These are phyloP conservation scores for Boechera divaricarpa DNA, from an alignment of 345 rosid species.

Conservation along the genomic window DNA sequence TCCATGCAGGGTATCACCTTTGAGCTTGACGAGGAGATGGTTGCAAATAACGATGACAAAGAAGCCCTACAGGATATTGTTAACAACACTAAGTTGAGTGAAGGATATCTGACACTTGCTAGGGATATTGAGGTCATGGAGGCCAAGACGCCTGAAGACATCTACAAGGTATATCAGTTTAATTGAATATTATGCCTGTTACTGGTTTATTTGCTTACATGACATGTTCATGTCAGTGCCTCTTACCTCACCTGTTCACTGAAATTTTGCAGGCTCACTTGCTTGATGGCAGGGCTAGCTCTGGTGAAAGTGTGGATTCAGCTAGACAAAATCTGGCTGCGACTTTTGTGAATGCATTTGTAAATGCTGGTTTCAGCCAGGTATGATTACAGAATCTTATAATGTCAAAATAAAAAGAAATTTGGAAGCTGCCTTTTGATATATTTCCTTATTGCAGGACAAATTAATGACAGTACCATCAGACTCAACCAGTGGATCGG, in stretches of 20 bases:
- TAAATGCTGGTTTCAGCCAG: slow-evolving; percentile 99
- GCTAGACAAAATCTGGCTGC: slow-evolving; percentile 98
- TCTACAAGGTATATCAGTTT: slow-evolving; percentile 73
- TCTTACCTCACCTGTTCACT: slow-evolving; percentile 29
- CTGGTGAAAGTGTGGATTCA: slow-evolving; percentile 82
- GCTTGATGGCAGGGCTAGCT: slow-evolving; percentile 88
- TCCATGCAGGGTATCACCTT: slow-evolving; percentile 67
- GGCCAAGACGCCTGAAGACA: slow-evolving; percentile 93
- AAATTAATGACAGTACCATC: slow-evolving; percentile 86
- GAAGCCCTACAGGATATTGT: slow-evolving; percentile 77
- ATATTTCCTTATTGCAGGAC: slow-evolving; percentile 59
- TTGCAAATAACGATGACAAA: slow-evolving; percentile 66
- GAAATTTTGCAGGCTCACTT: slow-evolving; percentile 74
- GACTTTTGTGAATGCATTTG: slow-evolving; percentile 97
- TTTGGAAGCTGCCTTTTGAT: slow-evolving; percentile 13
- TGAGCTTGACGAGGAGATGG: slow-evolving; percentile 76
- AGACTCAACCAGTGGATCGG: slow-evolving; percentile 71
- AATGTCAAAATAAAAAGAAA: slow-evolving; percentile 18
- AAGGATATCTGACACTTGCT: slow-evolving; percentile 94
- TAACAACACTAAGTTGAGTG: slow-evolving; percentile 78
- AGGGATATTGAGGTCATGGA: slow-evolving; percentile 99
- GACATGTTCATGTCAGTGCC: slow-evolving; percentile 13
- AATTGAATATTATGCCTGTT: not conserved
- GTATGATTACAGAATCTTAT: slow-evolving; percentile 53
- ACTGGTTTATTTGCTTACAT: slow-evolving; percentile 8